Evolutionary conservation across 495 filamentous ascomycete genomes (phyloP).

Genomic region (Penicillium riverlandense): DNA sequence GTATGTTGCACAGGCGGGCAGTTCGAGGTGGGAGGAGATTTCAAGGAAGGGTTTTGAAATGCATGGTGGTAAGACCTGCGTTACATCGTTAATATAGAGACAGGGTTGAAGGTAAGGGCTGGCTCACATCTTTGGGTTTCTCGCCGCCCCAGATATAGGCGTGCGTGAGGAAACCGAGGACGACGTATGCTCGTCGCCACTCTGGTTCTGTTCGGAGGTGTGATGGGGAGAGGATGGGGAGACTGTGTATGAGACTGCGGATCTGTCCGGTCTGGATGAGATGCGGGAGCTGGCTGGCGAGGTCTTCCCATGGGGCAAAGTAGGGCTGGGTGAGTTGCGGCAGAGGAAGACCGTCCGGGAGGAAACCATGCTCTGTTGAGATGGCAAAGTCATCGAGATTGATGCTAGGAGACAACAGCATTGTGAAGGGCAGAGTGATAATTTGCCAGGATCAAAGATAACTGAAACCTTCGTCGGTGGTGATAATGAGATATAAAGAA

Average conservation of each 20-base stretch:
- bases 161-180: constrained; percentile 82
- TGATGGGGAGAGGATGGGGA: constrained; percentile 72
- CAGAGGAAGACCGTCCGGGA: constrained; percentile 71
- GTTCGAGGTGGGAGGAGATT: constrained; percentile 70
- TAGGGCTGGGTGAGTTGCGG: constrained; percentile 69
- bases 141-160: constrained; percentile 94
- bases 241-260: constrained; percentile 60
- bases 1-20: constrained; percentile 91
- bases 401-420: constrained; percentile 68
- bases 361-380: constrained; percentile 77
- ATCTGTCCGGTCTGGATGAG: constrained; percentile 70
- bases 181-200: constrained; percentile 83
- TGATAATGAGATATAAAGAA: too few species aligned
- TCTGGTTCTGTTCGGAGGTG: constrained; percentile 70
- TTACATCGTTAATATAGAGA: too few species aligned
- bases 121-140: constrained; percentile 60
- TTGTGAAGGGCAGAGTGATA: constrained; percentile 22
- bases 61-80: constrained; percentile 67
- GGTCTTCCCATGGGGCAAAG: constrained; percentile 82
- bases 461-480: too few species aligned
- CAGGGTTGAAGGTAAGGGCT: neutral
- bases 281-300: constrained; percentile 67
- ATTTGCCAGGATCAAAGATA: too few species aligned
- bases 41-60: constrained; percentile 75
- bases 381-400: constrained; percentile 72